Conservation (phyloP, 2,329 filamentous ascomycete genomes). For the Pseudogymnoascus sp. region DNA sequence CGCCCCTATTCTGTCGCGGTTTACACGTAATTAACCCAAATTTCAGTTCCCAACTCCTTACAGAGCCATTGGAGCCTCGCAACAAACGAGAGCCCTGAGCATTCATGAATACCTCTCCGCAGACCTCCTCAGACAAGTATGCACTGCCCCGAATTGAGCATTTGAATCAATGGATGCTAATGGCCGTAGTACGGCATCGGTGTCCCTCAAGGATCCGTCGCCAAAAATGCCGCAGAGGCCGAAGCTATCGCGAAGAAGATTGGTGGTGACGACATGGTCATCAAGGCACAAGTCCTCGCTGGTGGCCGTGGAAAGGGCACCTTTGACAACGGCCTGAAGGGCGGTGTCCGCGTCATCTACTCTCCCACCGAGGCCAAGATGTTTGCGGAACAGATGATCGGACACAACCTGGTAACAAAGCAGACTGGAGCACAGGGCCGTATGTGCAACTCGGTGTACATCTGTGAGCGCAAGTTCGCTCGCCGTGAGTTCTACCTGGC, state of each 20-base stretch:
- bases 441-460: conserved; percentile 95
- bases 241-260: conserved; percentile 86
- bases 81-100: conserved; percentile 82
- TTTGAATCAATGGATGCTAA: conserved; percentile 21
- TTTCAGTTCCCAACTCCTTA: conserved; percentile 38
- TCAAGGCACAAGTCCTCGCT: conserved; percentile 98
- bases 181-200: conserved; percentile 78
- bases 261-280: conserved; percentile 93
- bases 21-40: conserved; percentile 26
- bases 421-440: conserved; percentile 91
- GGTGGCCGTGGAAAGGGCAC: conserved; percentile 95
- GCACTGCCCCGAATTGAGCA: not conserved
- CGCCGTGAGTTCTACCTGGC: conserved; percentile 98
- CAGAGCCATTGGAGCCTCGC: conserved; percentile 55
- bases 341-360: conserved; percentile 97
- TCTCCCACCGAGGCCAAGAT: conserved; percentile 92
- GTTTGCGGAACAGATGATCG: conserved; percentile 99
- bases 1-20: conserved; percentile 15
- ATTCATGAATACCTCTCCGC: conserved; percentile 98
- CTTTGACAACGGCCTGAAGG: conserved; percentile 98
- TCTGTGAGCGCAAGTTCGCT: conserved; percentile 99
- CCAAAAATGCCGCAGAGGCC: conserved; percentile 74
- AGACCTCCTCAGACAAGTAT: conserved; percentile 71
- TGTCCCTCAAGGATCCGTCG: conserved; percentile 83
- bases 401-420: conserved; percentile 99